Evolutionary conservation across 306 rosid genomes (phyloP), one percentile per base, ranked within the genome.

Genomic region (Gastrolobium villosum): DNA sequence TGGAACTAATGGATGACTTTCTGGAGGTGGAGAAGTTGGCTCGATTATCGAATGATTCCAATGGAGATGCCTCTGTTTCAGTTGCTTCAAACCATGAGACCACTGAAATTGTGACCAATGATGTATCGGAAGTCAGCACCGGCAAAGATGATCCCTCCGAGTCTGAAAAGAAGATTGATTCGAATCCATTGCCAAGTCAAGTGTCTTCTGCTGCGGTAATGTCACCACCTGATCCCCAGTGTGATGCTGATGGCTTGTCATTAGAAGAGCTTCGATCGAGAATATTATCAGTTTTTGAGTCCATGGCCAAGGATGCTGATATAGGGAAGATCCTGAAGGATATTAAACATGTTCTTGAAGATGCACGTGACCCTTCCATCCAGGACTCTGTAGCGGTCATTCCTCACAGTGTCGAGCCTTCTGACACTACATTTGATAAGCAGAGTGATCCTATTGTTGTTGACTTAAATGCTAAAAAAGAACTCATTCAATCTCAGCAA

Each of bases 1-100:
- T 96, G 88, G 94, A 90, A 66, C 91, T 96, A 56, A 96, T 96
- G 99, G 99, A 96, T 79, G 99, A 96, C 88, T 96, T 96, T 86
- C 81, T 96, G 86, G 99, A 96, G 89, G 96, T 96, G 87, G 99
- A 96, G 85, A 96, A 96, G 78, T 82, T 93, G 82, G 99, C 98
- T 54, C 85, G 96, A 75, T 79, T 88, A 49, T 84, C 98, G 31
- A 86, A 88, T 60, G 92, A 84, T 13, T 88, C 92, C 26, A 85
- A 83, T 72, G 90, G 87, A 34, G 85, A 73, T 41, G 59, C 53
- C 64, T 79, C 90, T 32, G 54, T 75, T 77, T 83, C 89, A 40
- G 74, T 78, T 31, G 53, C 83, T 59, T 72, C 91, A 57, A 84
- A 78, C 62, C 34, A 66, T 75, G 79, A 76, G 77, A 78, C 62